Evolutionary conservation across 2,329 filamentous ascomycete species (phyloP), one percentile per base, ranked within the genome.

Genomic region (Eurotiales sp.): DNA sequence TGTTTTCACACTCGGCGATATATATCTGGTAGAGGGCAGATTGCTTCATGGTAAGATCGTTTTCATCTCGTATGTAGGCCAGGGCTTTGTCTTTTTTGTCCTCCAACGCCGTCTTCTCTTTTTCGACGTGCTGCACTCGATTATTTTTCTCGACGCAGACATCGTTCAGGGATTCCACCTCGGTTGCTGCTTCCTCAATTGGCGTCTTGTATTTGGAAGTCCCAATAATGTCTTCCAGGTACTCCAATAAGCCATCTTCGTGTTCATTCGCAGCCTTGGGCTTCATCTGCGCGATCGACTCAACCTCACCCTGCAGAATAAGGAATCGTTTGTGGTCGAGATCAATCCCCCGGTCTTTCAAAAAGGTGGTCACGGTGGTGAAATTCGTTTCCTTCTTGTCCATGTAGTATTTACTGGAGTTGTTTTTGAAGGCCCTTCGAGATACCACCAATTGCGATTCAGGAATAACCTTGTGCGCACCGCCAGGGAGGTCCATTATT

Each of bases 271-370:
- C 85, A 3, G 95, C 93, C 70, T 99, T 99, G 15, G 95, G 80
- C 72, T 99, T 99, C 93, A 99, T 99, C 71, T 97, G 93, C 6
- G 93, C 92, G 65, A 99, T 99, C 0, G 92, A 96, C 69, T 99
- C 93, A 53, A 99, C 93, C 68, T 99, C 93, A 64, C 93, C 93
- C 70, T 99, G 93, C 10, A 99, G 76, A 64, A 99, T 99, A 49
- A 99, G 75, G 73, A 99, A 99, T 54, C 93, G 88, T 73, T 99
- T 99, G 74, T 99, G 93, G 64, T 99, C 93, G 19, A 99, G 78
- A 72, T 99, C 93, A 14, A 99, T 88, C 2, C 93, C 95, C 21
- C 88, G 84, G 19, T 90, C 90, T 52, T 87, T 87, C 8, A 99
- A 81, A 12, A 99, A 77, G 0, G 86, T 89, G 0, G 91, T 96